phyloP scores from a whole-genome alignment of 768 basidiomycete species.

The Stropharia rugosoannulata region DNA sequence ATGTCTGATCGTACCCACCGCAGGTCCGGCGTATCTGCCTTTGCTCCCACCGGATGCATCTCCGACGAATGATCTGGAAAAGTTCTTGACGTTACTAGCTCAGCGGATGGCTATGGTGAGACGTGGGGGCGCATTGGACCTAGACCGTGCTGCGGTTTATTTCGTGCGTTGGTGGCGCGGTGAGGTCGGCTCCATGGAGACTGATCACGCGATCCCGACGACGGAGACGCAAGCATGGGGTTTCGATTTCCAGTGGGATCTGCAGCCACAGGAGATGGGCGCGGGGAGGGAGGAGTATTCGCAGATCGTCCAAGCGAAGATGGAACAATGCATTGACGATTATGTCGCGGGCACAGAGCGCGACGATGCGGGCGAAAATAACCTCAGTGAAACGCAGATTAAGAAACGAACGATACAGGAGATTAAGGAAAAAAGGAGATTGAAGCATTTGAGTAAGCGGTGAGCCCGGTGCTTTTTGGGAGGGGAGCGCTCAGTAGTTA shows the following conservation, averaged over 20 bases:
- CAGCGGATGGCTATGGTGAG: slow-evolving; percentile 78
- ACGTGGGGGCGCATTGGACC: slow-evolving; percentile 73
- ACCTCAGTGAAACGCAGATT: slow-evolving; percentile 69
- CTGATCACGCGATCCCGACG: slow-evolving; percentile 9
- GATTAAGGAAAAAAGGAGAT: slow-evolving; percentile 38
- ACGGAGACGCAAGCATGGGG: slow-evolving; percentile 66
- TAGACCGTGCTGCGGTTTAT: slow-evolving; percentile 70
- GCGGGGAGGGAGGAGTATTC: slow-evolving; percentile 18
- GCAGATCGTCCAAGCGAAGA: slow-evolving; percentile 53
- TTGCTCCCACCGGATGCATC: slow-evolving; percentile 53
- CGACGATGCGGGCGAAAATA: slow-evolving; percentile 54
- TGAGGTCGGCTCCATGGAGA: slow-evolving; percentile 46
- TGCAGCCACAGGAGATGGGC: slow-evolving; percentile 25
- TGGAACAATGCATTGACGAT: slow-evolving; percentile 68
- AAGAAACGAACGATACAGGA: slow-evolving; percentile 52
- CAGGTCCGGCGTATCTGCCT: slow-evolving; percentile 70
- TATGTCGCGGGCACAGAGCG: slow-evolving; percentile 42
- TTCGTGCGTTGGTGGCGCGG: slow-evolving; percentile 89
- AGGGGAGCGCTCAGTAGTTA: background rate
- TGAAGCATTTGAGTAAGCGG: slow-evolving; percentile 29
- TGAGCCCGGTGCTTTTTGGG: background rate
- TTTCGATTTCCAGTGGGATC: slow-evolving; percentile 78
- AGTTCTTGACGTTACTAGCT: slow-evolving; percentile 71
- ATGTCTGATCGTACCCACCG: slow-evolving; percentile 7
- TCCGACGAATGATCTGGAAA: slow-evolving; percentile 60